Evolutionary conservation across 139 green algal species (phyloP).

Genomic region (Chlamydomonas urium): DNA sequence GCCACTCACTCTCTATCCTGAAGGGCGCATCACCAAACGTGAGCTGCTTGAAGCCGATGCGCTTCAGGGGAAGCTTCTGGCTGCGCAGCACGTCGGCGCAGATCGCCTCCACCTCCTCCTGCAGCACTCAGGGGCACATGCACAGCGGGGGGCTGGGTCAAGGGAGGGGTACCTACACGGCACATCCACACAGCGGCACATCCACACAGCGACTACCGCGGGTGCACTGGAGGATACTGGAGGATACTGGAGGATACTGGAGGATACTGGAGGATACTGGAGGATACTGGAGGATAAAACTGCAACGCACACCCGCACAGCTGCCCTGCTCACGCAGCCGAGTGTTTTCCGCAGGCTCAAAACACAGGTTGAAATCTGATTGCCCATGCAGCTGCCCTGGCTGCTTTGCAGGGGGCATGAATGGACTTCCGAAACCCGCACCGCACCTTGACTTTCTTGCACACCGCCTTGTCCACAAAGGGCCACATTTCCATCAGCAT

Average conservation of each 20-base stretch:
- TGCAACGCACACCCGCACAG: too few relatives aligned
- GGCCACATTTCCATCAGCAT: slow-evolving; percentile 78
- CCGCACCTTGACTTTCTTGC: slow-evolving; percentile 64
- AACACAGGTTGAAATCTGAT: background rate
- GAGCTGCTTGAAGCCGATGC: slow-evolving; percentile 79
- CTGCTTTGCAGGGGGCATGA: background rate
- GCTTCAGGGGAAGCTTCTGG: slow-evolving; percentile 54
- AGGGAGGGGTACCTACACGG: too few relatives aligned
- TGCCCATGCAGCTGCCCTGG: background rate
- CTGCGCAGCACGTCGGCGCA: slow-evolving; percentile 6
- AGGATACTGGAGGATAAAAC: too few relatives aligned
- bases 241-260: too few relatives aligned
- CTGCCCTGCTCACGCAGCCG: background rate
- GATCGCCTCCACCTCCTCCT: too few relatives aligned
- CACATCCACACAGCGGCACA: too few relatives aligned
- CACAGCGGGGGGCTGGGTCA: too few relatives aligned
- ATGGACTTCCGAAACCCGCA: too few relatives aligned
- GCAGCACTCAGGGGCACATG: too few relatives aligned
- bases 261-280: too few relatives aligned
- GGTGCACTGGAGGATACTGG: too few relatives aligned
- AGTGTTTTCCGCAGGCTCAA: background rate
- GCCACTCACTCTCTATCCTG: slow-evolving; percentile 34
- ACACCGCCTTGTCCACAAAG: slow-evolving; percentile 78
- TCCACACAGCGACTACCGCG: too few relatives aligned
- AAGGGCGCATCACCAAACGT: slow-evolving; percentile 83